Conservation (phyloP, 179 eudicot genomes). For the Heliamphora pulchella region DNA sequence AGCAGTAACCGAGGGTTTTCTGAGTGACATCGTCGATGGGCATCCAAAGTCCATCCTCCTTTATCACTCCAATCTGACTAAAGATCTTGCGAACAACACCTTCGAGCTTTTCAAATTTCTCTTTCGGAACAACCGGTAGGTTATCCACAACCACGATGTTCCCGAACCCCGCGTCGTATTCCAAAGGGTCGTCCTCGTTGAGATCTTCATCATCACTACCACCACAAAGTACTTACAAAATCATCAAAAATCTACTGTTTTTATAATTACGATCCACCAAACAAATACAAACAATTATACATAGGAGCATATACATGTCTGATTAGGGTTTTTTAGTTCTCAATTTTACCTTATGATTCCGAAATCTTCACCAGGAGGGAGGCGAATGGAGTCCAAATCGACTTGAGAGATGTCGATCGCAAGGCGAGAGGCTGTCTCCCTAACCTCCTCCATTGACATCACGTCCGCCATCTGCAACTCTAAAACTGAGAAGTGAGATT, state of each 20-base stretch:
- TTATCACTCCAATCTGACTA: slow-evolving; percentile 68
- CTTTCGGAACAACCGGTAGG: slow-evolving; percentile 62
- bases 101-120: slow-evolving; percentile 70
- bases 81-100: slow-evolving; percentile 70
- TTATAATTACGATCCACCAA: background rate
- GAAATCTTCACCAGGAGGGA: slow-evolving; percentile 62
- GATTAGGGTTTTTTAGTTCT: background rate
- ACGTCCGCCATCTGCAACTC: slow-evolving; percentile 39
- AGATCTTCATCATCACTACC: slow-evolving; percentile 77
- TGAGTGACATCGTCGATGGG: slow-evolving; percentile 50
- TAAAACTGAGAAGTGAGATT: too few relatives aligned
- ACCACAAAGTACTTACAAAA: background rate
- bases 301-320: too few relatives aligned
- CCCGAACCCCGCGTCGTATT: slow-evolving; percentile 54
- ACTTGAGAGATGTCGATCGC: slow-evolving; percentile 40
- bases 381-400: slow-evolving; percentile 46
- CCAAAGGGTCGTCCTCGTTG: slow-evolving; percentile 41
- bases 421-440: slow-evolving; percentile 33
- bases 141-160: slow-evolving; percentile 75
- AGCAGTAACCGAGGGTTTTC: slow-evolving; percentile 67
- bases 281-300: background rate
- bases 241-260: background rate
- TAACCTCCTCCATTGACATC: slow-evolving; percentile 39
- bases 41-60: slow-evolving; percentile 78
- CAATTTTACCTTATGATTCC: slow-evolving; percentile 55